These are phyloP conservation scores for Colletotrichum musae DNA, from an alignment of 2,329 filamentous ascomycete genomes.

Conservation along the genomic window DNA sequence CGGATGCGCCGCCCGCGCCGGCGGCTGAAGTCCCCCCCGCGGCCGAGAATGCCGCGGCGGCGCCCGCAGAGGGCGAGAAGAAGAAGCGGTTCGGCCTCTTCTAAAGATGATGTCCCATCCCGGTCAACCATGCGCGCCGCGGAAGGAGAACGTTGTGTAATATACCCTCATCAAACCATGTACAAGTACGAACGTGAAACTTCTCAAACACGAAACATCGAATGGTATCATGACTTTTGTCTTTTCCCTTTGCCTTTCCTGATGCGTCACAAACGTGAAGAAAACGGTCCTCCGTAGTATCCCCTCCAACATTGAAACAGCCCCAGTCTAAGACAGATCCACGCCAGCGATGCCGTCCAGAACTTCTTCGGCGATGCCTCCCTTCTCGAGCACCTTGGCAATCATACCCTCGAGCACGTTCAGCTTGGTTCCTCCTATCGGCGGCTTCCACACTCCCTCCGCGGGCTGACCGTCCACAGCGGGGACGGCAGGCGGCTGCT, in stretches of 20 bases:
- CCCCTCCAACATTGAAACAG: not conserved
- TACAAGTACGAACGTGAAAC: constrained; percentile 30
- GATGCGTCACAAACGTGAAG: constrained; percentile 25
- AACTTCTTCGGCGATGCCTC: constrained; percentile 89
- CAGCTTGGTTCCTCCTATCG: constrained; percentile 86
- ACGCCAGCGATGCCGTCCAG: constrained; percentile 85
- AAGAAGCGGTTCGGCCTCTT: constrained; percentile 91
- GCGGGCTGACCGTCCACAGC: constrained; percentile 68
- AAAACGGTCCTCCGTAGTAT: not conserved
- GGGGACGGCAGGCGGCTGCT: constrained; percentile 57
- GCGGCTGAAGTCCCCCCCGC: constrained; percentile 45
- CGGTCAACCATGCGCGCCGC: not conserved
- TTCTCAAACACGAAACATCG: constrained; percentile 23
- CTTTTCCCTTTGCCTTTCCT: constrained; percentile 11
- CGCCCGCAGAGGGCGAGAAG: constrained; percentile 39
- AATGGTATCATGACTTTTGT: constrained; percentile 39
- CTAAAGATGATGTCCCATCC: constrained; percentile 53
- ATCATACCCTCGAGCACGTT: constrained; percentile 81
- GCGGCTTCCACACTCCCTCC: constrained; percentile 88
- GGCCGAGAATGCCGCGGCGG: constrained; percentile 18
- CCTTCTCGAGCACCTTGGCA: constrained; percentile 80
- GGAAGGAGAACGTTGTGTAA: constrained; percentile 23
- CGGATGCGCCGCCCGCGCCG: constrained; percentile 50
- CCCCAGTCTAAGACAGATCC: constrained; percentile 69
- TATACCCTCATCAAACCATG: constrained; percentile 36